phyloP scores from a whole-genome alignment of 768 basidiomycete genomes.

The Mycena sanguinolenta region DNA sequence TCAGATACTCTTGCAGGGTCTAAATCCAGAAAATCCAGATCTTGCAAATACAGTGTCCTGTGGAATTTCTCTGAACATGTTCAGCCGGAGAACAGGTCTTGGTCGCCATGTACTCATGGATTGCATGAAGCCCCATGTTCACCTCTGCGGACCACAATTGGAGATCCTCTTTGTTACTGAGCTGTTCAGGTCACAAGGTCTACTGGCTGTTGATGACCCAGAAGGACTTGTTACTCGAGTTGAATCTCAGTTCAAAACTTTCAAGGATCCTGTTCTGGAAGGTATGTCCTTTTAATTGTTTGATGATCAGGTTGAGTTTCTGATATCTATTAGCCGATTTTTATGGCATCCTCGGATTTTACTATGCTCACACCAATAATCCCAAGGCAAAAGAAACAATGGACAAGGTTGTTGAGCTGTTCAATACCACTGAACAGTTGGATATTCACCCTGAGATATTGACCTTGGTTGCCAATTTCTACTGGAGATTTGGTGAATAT shows the following conservation, averaged over 20 bases:
- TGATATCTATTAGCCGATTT: not conserved
- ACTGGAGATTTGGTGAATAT: not conserved
- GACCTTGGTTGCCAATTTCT: not conserved
- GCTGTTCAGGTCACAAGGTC: not conserved
- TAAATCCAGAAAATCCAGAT: not conserved
- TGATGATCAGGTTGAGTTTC: not conserved
- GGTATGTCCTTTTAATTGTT: not conserved
- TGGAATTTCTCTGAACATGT: not conserved
- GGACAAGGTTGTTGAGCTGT: not conserved
- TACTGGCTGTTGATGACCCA: not conserved
- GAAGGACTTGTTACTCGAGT: not conserved
- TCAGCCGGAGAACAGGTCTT: not conserved
- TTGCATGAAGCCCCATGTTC: not conserved
- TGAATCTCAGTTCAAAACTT: not conserved
- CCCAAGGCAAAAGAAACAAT: not conserved
- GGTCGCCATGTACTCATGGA: not conserved
- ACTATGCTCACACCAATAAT: not conserved
- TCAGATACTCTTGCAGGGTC: not conserved
- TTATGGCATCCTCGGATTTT: not conserved
- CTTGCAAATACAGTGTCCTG: not conserved
- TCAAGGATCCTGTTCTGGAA: slow-evolving; percentile 1
- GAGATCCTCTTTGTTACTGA: not conserved
- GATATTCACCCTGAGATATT: not conserved
- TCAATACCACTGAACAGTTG: not conserved
- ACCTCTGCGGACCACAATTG: not conserved